phyloP scores from a whole-genome alignment of 495 filamentous ascomycete species.

The Jackrogersella minutella region DNA sequence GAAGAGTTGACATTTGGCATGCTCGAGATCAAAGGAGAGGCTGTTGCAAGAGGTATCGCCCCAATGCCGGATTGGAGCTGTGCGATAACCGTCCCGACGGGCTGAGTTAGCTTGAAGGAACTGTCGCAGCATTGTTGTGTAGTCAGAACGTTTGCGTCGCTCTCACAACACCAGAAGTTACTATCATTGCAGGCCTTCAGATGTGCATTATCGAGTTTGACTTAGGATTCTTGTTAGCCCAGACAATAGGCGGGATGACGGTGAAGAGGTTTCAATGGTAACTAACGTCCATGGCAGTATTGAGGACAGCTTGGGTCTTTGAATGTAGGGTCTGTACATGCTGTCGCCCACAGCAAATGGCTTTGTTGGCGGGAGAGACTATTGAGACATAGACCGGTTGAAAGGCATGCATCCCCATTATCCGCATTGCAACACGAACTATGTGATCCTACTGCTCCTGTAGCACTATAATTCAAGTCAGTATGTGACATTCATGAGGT shows the following conservation, averaged over 20 bases:
- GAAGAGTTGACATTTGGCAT: neutral
- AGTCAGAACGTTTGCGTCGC: conserved; percentile 31
- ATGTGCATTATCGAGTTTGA: conserved; percentile 26
- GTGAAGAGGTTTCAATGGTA: neutral
- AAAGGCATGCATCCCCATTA: conserved; percentile 45
- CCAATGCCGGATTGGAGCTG: conserved; percentile 28
- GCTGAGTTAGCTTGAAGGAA: conserved; percentile 37
- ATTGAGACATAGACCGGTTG: conserved; percentile 45
- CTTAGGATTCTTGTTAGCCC: conserved; percentile 14
- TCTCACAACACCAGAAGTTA: conserved; percentile 45
- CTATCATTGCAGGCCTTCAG: conserved; percentile 38
- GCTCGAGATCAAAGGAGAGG: neutral
- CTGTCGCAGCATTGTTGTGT: conserved; percentile 36
- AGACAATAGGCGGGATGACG: neutral
- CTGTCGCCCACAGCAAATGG: conserved; percentile 42
- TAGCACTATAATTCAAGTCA: conserved; percentile 29
- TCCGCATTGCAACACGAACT: conserved; percentile 44
- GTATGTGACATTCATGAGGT: neutral
- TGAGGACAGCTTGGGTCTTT: conserved; percentile 44
- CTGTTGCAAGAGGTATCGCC: conserved; percentile 20
- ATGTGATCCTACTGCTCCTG: conserved; percentile 39
- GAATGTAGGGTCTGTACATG: conserved; percentile 44
- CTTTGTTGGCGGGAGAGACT: conserved; percentile 38
- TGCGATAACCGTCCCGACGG: conserved; percentile 31
- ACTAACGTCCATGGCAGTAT: conserved; percentile 42